These are phyloP conservation scores for Lyophyllum atratum DNA, from an alignment of 768 basidiomycete genomes.

Conservation along the genomic window DNA sequence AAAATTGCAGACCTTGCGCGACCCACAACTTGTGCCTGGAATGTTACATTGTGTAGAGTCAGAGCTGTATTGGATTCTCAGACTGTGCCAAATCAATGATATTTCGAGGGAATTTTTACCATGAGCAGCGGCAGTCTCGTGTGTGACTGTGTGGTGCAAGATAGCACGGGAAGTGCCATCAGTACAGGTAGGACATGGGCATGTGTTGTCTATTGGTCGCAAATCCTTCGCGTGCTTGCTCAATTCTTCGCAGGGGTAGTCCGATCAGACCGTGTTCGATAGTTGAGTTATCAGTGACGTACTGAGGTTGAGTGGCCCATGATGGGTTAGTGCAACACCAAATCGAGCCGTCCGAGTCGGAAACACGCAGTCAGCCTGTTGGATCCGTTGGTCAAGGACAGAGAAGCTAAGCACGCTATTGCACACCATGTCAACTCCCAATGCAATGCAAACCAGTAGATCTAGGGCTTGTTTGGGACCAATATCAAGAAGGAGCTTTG, in stretches of 20 bases:
- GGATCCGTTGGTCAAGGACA: neutral
- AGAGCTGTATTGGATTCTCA: constrained; percentile 49
- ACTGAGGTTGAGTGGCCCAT: constrained; percentile 85
- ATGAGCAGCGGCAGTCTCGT: constrained; percentile 86
- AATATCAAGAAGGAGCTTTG: neutral
- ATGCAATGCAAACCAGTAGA: constrained; percentile 84
- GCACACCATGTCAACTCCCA: constrained; percentile 89
- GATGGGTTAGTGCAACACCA: constrained; percentile 83
- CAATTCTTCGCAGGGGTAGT: constrained; percentile 46
- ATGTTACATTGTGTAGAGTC: constrained; percentile 81
- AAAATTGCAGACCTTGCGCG: constrained; percentile 80
- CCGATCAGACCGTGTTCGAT: neutral
- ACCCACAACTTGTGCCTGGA: constrained; percentile 90
- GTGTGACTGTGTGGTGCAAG: constrained; percentile 72
- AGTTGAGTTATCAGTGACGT: constrained; percentile 18
- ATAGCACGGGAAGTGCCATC: constrained; percentile 69
- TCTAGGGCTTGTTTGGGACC: constrained; percentile 43
- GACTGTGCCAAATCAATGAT: constrained; percentile 15
- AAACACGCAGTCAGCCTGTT: constrained; percentile 89
- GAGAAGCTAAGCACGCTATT: neutral
- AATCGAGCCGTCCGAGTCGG: constrained; percentile 92
- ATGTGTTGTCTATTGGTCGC: constrained; percentile 68
- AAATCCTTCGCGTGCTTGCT: constrained; percentile 73
- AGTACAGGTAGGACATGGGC: constrained; percentile 86
- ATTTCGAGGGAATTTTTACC: constrained; percentile 44